These are phyloP conservation scores for Uncinocarpus reesii DNA, from an alignment of 2,329 filamentous ascomycete genomes.

Conservation along the genomic window DNA sequence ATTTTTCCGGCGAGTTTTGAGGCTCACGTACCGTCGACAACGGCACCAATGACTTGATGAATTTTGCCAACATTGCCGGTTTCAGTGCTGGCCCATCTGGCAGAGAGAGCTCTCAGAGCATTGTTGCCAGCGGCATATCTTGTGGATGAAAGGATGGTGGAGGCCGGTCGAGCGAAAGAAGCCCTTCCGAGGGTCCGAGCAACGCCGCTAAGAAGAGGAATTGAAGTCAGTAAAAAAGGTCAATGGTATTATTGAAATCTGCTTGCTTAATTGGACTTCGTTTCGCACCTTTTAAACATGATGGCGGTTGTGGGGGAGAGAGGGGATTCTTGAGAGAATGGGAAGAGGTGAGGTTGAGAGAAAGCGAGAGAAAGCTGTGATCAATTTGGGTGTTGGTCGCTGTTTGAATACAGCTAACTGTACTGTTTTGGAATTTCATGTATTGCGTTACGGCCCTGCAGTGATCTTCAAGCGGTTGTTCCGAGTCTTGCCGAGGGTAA, in stretches of 20 bases:
- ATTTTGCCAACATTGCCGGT: conserved; percentile 51
- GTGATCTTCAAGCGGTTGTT: neutral
- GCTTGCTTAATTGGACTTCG: conserved; percentile 17
- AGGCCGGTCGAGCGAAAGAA: conserved; percentile 47
- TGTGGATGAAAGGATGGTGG: conserved; percentile 43
- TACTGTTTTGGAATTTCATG: conserved; percentile 10
- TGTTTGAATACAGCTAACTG: conserved; percentile 13
- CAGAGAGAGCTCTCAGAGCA: conserved; percentile 48
- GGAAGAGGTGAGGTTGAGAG: conserved; percentile 24
- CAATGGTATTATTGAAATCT: neutral
- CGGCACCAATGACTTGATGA: conserved; percentile 90
- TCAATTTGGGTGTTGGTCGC: conserved; percentile 16
- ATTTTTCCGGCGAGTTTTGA: conserved; percentile 29
- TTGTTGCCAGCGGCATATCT: conserved; percentile 48
- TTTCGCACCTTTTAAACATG: conserved; percentile 53
- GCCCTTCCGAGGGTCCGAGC: conserved; percentile 54
- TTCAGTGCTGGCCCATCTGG: conserved; percentile 54
- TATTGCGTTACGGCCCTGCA: conserved; percentile 1
- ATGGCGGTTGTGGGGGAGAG: conserved; percentile 39
- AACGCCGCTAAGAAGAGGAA: conserved; percentile 46
- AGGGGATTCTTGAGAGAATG: conserved; percentile 29
- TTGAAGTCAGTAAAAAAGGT: conserved; percentile 15
- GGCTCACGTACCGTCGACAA: conserved; percentile 78
- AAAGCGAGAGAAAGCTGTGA: conserved; percentile 24
- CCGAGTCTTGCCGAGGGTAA: conserved; percentile 1